phyloP scores from a whole-genome alignment of 768 basidiomycete genomes.

The Gautieria morchelliformis region DNA sequence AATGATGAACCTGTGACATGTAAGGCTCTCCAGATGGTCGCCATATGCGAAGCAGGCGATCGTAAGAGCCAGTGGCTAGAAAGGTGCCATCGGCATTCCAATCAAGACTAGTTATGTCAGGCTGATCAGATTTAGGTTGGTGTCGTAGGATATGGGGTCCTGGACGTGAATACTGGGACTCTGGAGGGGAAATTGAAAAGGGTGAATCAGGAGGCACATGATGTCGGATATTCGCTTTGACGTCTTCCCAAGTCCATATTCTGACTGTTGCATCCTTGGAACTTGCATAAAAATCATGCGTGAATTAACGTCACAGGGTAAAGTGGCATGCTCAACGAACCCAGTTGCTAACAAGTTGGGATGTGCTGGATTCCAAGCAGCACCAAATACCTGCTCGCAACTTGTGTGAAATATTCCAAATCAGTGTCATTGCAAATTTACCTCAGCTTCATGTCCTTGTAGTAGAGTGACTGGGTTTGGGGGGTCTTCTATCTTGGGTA shows the following conservation, averaged over 20 bases:
- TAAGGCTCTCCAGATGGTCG: conserved; percentile 52
- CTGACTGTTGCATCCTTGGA: conserved; percentile 71
- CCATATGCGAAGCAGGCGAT: conserved; percentile 60
- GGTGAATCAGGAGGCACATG: conserved; percentile 13
- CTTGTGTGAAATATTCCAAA: conserved; percentile 1
- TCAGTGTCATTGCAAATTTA: conserved; percentile 16
- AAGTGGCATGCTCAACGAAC: conserved; percentile 29
- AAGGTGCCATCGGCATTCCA: conserved; percentile 70
- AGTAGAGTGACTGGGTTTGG: conserved; percentile 11
- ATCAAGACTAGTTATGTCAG: conserved; percentile 65
- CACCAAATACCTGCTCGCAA: conserved; percentile 58
- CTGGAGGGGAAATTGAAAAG: conserved; percentile 24
- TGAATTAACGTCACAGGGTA: not conserved
- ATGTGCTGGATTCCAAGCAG: conserved; percentile 64
- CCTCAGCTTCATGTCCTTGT: conserved; percentile 54
- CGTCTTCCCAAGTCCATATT: conserved; percentile 52
- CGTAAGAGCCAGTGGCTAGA: conserved; percentile 72
- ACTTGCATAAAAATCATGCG: conserved; percentile 24
- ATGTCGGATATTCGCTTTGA: conserved; percentile 14
- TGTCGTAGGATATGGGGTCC: conserved; percentile 33
- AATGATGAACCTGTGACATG: conserved; percentile 34
- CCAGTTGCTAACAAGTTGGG: conserved; percentile 61
- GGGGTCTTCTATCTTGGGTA: not conserved
- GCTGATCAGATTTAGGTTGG: conserved; percentile 36
- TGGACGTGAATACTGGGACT: not conserved